phyloP scores from a whole-genome alignment of 2,329 filamentous ascomycete species.

The Incumbomyces delicatus region DNA sequence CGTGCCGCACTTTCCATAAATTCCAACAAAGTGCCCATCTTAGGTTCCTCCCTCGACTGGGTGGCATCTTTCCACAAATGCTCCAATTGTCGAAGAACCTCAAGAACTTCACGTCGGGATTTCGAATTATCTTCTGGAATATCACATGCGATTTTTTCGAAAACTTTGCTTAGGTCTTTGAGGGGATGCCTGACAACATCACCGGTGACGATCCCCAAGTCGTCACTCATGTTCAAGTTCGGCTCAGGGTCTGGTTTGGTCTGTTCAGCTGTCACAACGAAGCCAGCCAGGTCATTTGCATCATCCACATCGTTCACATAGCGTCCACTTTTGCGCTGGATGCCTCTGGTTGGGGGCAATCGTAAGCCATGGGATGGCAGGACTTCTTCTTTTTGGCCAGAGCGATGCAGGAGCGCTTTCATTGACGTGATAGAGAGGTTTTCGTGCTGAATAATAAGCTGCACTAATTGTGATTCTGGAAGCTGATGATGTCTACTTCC shows the following conservation, averaged over 20 bases:
- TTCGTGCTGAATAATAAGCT: not conserved
- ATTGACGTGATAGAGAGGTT: constrained; percentile 1
- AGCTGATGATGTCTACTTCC: not conserved
- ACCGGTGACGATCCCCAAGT: not conserved
- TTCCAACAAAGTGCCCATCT: not conserved
- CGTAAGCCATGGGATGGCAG: not conserved
- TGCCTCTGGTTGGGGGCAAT: not conserved
- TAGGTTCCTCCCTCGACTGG: not conserved
- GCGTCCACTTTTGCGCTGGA: constrained; percentile 6
- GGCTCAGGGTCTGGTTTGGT: not conserved
- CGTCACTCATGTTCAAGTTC: not conserved
- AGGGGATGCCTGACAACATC: not conserved
- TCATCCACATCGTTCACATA: constrained; percentile 7
- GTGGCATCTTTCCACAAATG: too few species aligned
- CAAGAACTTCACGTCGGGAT: not conserved
- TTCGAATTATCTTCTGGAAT: not conserved
- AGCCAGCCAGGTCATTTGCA: constrained; percentile 11
- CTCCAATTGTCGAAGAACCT: not conserved
- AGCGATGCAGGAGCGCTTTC: not conserved
- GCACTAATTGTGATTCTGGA: not conserved
- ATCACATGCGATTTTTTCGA: not conserved
- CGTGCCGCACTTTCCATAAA: not conserved
- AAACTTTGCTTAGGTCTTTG: not conserved
- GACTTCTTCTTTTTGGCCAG: not conserved
- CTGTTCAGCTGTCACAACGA: constrained; percentile 10